Evolutionary conservation across 495 filamentous ascomycete genomes (phyloP).

Genomic region (Penicillium pancosmium): DNA sequence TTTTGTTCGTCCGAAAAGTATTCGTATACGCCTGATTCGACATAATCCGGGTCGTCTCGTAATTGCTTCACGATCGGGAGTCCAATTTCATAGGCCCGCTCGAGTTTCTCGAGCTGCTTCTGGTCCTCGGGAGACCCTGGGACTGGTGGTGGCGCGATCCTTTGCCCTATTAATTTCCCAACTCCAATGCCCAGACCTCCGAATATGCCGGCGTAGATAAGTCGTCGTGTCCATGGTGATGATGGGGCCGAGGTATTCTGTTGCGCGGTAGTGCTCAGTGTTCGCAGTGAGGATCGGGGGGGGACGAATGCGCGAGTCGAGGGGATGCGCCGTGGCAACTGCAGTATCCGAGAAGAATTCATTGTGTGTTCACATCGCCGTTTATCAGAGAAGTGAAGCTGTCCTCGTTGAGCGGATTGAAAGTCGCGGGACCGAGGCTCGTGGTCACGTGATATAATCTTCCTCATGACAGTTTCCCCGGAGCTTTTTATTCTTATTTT

Average conservation of each 20-base stretch:
- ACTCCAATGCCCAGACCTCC: constrained; percentile 32
- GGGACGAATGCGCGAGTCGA: constrained; percentile 4
- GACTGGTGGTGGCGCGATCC: constrained; percentile 29
- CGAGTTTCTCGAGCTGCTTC: constrained; percentile 26
- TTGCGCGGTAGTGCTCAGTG: constrained; percentile 27
- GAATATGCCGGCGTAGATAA: constrained; percentile 42
- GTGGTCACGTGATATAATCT: too few relatives aligned
- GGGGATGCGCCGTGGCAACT: constrained; percentile 22
- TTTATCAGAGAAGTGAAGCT: constrained; percentile 2
- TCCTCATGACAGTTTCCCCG: too few relatives aligned
- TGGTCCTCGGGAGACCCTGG: constrained; percentile 41
- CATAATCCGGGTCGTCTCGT: constrained; percentile 54
- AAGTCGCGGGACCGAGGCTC: too few relatives aligned
- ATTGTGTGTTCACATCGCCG: constrained; percentile 36
- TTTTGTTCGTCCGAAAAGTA: constrained; percentile 44
- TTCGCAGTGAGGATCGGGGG: constrained; percentile 20
- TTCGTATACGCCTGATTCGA: constrained; percentile 58
- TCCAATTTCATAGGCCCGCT: constrained; percentile 31
- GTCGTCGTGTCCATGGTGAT: constrained; percentile 43
- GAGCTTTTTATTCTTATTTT: too few relatives aligned
- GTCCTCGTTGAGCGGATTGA: background rate
- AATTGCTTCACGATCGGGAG: constrained; percentile 59
- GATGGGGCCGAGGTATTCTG: constrained; percentile 21
- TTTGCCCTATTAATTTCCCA: constrained; percentile 33
- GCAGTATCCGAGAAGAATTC: constrained; percentile 33